phyloP scores from a whole-genome alignment of 257 asterid genomes.

The Marsdenia floribunda region DNA sequence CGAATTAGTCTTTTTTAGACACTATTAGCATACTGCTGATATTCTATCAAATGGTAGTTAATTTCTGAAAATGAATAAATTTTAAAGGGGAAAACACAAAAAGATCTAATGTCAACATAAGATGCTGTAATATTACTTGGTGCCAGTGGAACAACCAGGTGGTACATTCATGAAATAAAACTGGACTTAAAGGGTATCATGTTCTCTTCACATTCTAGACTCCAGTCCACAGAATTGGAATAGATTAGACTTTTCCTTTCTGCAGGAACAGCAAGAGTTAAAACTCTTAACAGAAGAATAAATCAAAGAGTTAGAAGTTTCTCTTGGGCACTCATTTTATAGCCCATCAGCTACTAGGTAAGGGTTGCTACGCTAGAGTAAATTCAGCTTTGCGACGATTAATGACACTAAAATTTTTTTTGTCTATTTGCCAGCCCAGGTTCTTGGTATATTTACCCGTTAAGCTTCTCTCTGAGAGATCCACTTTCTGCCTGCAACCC shows the following conservation, averaged over 20 bases:
- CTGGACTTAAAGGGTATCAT: background rate
- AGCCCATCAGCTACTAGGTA: background rate
- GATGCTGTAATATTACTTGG: background rate
- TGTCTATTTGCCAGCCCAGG: background rate
- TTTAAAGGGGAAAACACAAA: background rate
- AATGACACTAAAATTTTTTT: background rate
- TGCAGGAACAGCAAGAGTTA: background rate
- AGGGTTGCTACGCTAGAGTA: background rate
- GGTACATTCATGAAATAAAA: background rate
- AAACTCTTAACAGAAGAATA: background rate
- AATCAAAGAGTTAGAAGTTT: background rate
- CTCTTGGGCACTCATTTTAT: background rate
- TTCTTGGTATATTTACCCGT: background rate
- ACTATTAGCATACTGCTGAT: background rate
- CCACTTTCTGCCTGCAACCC: background rate
- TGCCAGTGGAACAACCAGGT: background rate
- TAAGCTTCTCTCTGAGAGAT: background rate
- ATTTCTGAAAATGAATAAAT: no score
- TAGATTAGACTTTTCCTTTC: background rate
- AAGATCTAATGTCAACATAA: background rate
- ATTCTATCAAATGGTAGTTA: background rate
- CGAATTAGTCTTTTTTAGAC: background rate
- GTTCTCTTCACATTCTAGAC: constrained; percentile 1
- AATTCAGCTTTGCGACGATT: background rate
- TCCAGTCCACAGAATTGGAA: background rate